These are phyloP conservation scores for Microcos paniculata DNA, from an alignment of 345 rosid species.

Conservation along the genomic window DNA sequence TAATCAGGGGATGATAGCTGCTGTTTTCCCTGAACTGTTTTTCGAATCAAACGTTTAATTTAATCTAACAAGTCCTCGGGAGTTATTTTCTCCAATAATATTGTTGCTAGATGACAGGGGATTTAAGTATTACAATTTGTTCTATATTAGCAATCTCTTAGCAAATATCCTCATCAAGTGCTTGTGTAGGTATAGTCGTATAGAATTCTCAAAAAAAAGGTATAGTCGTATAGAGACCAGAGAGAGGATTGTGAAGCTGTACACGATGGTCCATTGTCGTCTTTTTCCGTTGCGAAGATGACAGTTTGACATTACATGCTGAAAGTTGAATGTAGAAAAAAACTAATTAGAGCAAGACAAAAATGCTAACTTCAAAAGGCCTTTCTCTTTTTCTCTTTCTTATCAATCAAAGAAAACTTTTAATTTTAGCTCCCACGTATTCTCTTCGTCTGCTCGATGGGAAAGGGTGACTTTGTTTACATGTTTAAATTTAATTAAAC, in stretches of 20 bases:
- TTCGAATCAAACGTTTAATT: background rate
- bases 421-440: background rate
- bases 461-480: background rate
- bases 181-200: too few species aligned
- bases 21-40: background rate
- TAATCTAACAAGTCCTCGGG: background rate
- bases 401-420: background rate
- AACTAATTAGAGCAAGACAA: background rate
- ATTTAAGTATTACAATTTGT: background rate
- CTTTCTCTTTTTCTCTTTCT: background rate
- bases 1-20: background rate
- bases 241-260: background rate
- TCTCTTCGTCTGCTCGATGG: background rate
- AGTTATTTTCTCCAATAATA: background rate
- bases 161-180: background rate
- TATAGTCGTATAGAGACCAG: too few species aligned
- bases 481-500: background rate
- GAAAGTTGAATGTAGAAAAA: background rate
- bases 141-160: background rate
- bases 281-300: background rate
- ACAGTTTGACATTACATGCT: background rate
- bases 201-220: too few species aligned
- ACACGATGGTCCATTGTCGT: background rate
- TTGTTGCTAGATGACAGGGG: background rate
- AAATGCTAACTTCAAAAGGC: background rate